Conservation (phyloP, 2,329 filamentous ascomycete species). For the Cryphonectria naterciae region DNA sequence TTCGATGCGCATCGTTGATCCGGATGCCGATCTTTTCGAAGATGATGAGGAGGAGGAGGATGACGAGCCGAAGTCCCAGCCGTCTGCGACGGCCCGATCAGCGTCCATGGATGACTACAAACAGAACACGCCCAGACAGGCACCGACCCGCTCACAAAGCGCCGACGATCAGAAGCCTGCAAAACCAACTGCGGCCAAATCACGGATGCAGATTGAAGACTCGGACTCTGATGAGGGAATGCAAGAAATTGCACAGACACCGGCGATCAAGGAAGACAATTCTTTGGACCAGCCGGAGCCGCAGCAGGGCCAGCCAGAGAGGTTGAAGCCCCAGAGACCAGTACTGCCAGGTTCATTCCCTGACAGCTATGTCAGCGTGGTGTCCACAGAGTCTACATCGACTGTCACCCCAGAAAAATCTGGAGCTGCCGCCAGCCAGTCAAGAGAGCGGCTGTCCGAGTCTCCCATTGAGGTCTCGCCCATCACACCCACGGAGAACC, state of each 20-base stretch:
- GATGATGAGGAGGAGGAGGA: slow-evolving; percentile 41
- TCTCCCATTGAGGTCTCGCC: slow-evolving; percentile 71
- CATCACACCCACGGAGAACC: slow-evolving; percentile 45
- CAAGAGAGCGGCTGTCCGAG: slow-evolving; percentile 60
- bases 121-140: slow-evolving; percentile 47
- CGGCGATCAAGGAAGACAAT: slow-evolving; percentile 28
- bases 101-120: slow-evolving; percentile 48
- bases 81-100: slow-evolving; percentile 40
- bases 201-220: slow-evolving; percentile 70
- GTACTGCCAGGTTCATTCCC: slow-evolving; percentile 46
- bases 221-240: slow-evolving; percentile 64
- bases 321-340: slow-evolving; percentile 39
- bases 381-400: slow-evolving; percentile 38
- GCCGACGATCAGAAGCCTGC: slow-evolving; percentile 51
- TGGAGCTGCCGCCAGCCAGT: slow-evolving; percentile 34
- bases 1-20: slow-evolving; percentile 63
- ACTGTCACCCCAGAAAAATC: slow-evolving; percentile 38
- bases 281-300: slow-evolving; percentile 12
- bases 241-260: slow-evolving; percentile 39
- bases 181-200: slow-evolving; percentile 60
- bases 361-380: slow-evolving; percentile 43
- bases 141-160: slow-evolving; percentile 43
- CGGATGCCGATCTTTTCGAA: slow-evolving; percentile 49
- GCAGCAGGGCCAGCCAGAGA: slow-evolving; percentile 37
- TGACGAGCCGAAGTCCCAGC: slow-evolving; percentile 37